phyloP scores from a whole-genome alignment of 768 basidiomycete species.

The Flagelloscypha sp. region DNA sequence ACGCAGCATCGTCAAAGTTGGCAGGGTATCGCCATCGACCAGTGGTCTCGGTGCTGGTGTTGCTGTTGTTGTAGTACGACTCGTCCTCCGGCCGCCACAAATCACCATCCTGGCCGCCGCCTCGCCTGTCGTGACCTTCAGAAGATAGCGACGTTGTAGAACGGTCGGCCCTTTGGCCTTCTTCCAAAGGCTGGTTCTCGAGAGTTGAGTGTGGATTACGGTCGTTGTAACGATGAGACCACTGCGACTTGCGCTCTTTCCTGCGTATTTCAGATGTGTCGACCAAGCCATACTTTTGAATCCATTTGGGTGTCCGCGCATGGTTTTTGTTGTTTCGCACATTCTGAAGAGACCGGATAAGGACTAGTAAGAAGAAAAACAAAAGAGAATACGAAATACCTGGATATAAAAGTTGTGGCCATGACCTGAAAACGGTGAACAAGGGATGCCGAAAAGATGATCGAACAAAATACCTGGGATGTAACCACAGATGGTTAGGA shows the following conservation, averaged over 20 bases:
- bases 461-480: constrained; percentile 55
- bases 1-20: constrained; percentile 63
- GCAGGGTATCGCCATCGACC: constrained; percentile 82
- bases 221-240: constrained; percentile 83
- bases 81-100: constrained; percentile 76
- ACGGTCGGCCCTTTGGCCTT: constrained; percentile 63
- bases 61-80: constrained; percentile 51
- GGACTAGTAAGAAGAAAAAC: constrained; percentile 7
- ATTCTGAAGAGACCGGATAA: constrained; percentile 44
- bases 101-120: constrained; percentile 39
- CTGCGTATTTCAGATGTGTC: constrained; percentile 72
- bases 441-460: constrained; percentile 5
- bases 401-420: constrained; percentile 92
- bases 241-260: constrained; percentile 73
- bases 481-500: constrained; percentile 87
- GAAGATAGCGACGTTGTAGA: constrained; percentile 33
- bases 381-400: constrained; percentile 26
- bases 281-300: constrained; percentile 81
- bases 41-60: constrained; percentile 27
- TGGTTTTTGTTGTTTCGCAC: constrained; percentile 93
- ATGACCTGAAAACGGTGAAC: constrained; percentile 48
- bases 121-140: constrained; percentile 21
- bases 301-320: constrained; percentile 93
- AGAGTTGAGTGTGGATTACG: constrained; percentile 62
- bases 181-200: constrained; percentile 65